Base-by-base conservation (phyloP, 148 eudicot genomes). In the Dysphania ambrosioides region DNA sequence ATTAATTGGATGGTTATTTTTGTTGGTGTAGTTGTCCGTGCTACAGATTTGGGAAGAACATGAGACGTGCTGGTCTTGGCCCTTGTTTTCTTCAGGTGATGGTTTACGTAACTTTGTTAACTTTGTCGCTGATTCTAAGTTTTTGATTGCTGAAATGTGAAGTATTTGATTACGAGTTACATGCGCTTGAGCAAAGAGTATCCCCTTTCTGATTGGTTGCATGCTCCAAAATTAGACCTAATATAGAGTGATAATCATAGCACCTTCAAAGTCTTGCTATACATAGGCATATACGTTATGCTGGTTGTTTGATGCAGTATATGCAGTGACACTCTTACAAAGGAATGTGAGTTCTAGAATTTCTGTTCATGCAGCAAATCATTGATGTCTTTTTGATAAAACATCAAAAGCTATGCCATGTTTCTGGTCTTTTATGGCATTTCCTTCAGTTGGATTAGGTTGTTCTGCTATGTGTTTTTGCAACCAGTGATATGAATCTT, bases 11-110 rank as follows among this genome's bases (percentile, higher is more conserved):
- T 21, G 4, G 18, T 32, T 35, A n/a, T 64, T 64, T 34, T 34
- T 64, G 68, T 12, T 64, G 23, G 27, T 83, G 82, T 97, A 95
- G 98, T 53, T 95, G 93, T 63, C 97, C 98, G 6, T 92, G 93
- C 84, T 92, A 86, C 77, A 85, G 97, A 83, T 95, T 95, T 72
- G 98, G 96, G 78, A 92, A 90, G 86, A 94, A 94, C 81, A 88
- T 94, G 98, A 85, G 85, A 68, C 83, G 91, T 68, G 97, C 92
- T 72, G 97, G 98, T 72, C 81, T 88, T 41, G 97, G 96, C 68
- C 83, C 94, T 79, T 91, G 96, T 82, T 86, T 86, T 75, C 29
- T 91, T 82, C 96, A 90, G 92, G 96, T 93, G 75, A 75, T 47
- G 12, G 8, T 73, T 32, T 21, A 66, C 44, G 30, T 53, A 49